Evolutionary conservation across 331 rosid species (phyloP).

Genomic region (Ulmus americana): DNA sequence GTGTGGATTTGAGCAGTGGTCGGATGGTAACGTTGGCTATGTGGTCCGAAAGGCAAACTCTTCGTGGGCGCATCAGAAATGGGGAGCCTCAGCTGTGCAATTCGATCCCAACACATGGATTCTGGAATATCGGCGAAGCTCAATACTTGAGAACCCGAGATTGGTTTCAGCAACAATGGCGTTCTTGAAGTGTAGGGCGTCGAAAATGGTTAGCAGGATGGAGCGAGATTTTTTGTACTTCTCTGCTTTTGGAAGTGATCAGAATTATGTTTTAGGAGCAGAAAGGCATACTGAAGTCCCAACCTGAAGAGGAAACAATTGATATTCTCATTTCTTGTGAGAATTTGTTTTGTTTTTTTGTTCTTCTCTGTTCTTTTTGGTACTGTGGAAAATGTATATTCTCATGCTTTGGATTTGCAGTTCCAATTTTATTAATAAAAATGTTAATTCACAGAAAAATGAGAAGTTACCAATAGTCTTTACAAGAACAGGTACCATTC

Average conservation of each 20-base stretch:
- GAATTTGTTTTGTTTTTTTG: slow-evolving; percentile 25
- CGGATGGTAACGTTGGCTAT: slow-evolving; percentile 50
- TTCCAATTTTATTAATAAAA: not conserved
- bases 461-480: slow-evolving; percentile 52
- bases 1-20: slow-evolving; percentile 50
- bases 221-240: slow-evolving; percentile 41
- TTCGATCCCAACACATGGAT: slow-evolving; percentile 73
- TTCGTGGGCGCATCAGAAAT: slow-evolving; percentile 63
- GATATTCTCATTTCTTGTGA: slow-evolving; percentile 67
- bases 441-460: not conserved
- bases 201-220: slow-evolving; percentile 35
- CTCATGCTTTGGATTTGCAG: not conserved
- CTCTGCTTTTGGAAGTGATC: slow-evolving; percentile 30
- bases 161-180: slow-evolving; percentile 38
- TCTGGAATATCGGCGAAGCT: slow-evolving; percentile 61
- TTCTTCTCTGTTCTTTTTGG: slow-evolving; percentile 5
- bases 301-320: slow-evolving; percentile 36
- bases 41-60: slow-evolving; percentile 48
- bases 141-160: slow-evolving; percentile 36
- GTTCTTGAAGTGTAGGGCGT: slow-evolving; percentile 33
- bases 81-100: slow-evolving; percentile 77
- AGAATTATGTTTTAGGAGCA: slow-evolving; percentile 8
- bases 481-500: slow-evolving; percentile 74
- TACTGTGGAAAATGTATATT: not conserved
- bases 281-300: slow-evolving; percentile 36